Percentiles rank a stretch among this genome's conserved stretches.
Conservation (phyloP, 2,329 filamentous ascomycete genomes). For the Exophiala xenobiotica region DNA sequence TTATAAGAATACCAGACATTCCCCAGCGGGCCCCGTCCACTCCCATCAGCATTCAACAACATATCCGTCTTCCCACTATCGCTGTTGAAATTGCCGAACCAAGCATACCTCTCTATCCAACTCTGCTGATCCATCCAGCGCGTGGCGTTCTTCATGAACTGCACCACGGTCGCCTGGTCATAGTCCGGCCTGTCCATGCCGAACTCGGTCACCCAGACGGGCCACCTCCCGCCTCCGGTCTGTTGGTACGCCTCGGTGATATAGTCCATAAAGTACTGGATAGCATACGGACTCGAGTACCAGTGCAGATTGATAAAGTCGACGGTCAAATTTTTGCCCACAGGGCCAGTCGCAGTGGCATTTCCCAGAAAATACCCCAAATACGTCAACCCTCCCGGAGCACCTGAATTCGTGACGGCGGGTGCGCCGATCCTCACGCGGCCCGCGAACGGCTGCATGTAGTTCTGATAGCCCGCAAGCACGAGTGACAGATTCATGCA, state of each 20-base stretch:
- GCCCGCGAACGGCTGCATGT: constrained; percentile 41
- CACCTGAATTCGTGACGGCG: constrained; percentile 39
- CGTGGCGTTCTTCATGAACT: constrained; percentile 39
- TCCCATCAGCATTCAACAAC: constrained; percentile 32
- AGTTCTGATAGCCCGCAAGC: constrained; percentile 36
- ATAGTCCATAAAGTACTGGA: constrained; percentile 39
- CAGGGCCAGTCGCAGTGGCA: no score
- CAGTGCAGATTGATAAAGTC: constrained; percentile 46
- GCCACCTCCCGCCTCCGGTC: constrained; percentile 34
- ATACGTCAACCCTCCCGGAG: constrained; percentile 40
- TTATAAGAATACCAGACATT: constrained; percentile 16
- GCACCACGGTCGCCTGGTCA: constrained; percentile 38
- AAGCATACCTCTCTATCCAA: constrained; percentile 43
- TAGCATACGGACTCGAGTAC: constrained; percentile 41
- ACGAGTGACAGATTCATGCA: constrained; percentile 40
- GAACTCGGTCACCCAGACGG: constrained; percentile 49
- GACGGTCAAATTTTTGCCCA: constrained; percentile 34
- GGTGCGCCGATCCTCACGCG: constrained; percentile 45
- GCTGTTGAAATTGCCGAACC: constrained; percentile 36
- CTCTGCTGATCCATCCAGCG: constrained; percentile 41
- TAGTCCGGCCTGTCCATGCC: constrained; percentile 42
- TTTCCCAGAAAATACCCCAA: constrained; percentile 40
- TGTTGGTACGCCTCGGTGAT: constrained; percentile 37
- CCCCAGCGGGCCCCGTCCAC: constrained; percentile 11
- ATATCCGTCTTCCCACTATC: constrained; percentile 5